Evolutionary conservation across 768 basidiomycete species (phyloP).

Genomic region (Hypholoma fasciculare): DNA sequence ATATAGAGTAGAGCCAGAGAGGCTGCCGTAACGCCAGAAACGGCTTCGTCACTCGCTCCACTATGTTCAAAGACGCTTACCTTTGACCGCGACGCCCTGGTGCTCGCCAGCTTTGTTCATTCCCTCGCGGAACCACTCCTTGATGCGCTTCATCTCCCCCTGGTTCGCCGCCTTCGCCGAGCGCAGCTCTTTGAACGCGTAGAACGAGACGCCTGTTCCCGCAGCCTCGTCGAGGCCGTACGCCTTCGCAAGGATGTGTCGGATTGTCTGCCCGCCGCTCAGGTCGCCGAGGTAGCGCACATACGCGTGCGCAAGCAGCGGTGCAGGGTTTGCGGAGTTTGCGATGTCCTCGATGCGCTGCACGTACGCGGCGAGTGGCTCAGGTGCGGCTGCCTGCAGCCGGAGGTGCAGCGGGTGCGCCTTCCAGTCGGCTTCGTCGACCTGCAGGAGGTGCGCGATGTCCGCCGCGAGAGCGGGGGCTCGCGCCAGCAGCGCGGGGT

Average conservation of each 20-base stretch:
- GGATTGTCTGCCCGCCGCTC: constrained; percentile 75
- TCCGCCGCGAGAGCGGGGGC: constrained; percentile 61
- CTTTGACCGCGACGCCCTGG: constrained; percentile 36
- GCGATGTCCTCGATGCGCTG: constrained; percentile 51
- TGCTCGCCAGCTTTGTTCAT: constrained; percentile 51
- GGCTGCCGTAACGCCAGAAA: not conserved
- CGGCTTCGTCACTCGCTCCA: not conserved
- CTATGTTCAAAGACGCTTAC: constrained; percentile 20
- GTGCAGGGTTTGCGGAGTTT: constrained; percentile 42
- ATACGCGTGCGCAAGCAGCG: constrained; percentile 76
- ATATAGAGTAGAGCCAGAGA: not conserved
- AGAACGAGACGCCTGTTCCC: constrained; percentile 63
- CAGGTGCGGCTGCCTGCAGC: constrained; percentile 46
- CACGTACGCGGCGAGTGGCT: constrained; percentile 50
- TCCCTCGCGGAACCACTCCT: constrained; percentile 66
- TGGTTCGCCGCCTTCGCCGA: constrained; percentile 44
- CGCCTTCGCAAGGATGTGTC: constrained; percentile 60
- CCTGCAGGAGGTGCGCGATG: constrained; percentile 59
- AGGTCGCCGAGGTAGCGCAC: constrained; percentile 84
- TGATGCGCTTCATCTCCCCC: constrained; percentile 71
- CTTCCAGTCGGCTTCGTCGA: constrained; percentile 54
- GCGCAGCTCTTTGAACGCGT: constrained; percentile 61
- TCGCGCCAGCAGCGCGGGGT: constrained; percentile 68
- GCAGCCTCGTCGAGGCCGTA: constrained; percentile 58
- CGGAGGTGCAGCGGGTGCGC: constrained; percentile 51